phyloP scores from a whole-genome alignment of 805 yeast species.

The Yamadazyma philogaea region DNA sequence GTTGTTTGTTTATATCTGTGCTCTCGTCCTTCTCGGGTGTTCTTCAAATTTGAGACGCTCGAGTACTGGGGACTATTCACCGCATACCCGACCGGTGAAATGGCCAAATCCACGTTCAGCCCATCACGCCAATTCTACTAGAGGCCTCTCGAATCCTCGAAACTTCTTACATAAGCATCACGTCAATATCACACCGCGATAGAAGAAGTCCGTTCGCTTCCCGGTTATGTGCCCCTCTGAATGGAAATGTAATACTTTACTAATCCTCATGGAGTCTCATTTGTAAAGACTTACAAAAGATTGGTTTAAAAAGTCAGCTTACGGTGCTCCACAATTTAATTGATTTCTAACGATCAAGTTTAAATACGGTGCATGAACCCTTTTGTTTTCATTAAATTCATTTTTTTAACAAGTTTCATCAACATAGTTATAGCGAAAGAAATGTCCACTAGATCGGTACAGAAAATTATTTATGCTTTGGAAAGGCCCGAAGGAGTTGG shows the following conservation, averaged over 20 bases:
- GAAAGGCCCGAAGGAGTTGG: conserved; percentile 86
- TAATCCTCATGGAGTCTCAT: not conserved
- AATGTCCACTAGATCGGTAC: conserved; percentile 27
- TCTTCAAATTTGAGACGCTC: no score
- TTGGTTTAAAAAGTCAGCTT: no score
- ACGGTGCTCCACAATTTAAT: not conserved
- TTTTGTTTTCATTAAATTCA: not conserved
- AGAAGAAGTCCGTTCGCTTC: not conserved
- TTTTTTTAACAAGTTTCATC: conserved; percentile 6
- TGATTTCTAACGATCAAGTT: not conserved
- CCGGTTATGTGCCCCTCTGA: not conserved
- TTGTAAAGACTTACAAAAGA: conserved; percentile 1
- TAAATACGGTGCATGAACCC: conserved; percentile 5
- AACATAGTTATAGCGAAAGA: not conserved
- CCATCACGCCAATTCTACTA: no score
- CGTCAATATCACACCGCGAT: not conserved
- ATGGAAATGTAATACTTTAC: not conserved
- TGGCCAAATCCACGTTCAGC: no score
- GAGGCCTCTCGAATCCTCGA: no score
- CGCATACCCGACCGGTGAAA: no score
- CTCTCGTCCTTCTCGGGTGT: no score
- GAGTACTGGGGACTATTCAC: no score
- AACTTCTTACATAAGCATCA: not conserved
- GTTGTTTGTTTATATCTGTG: no score
- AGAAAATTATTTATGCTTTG: conserved; percentile 42